phyloP scores from a whole-genome alignment of 106 monocot genomes.

The Posidonia australis region DNA sequence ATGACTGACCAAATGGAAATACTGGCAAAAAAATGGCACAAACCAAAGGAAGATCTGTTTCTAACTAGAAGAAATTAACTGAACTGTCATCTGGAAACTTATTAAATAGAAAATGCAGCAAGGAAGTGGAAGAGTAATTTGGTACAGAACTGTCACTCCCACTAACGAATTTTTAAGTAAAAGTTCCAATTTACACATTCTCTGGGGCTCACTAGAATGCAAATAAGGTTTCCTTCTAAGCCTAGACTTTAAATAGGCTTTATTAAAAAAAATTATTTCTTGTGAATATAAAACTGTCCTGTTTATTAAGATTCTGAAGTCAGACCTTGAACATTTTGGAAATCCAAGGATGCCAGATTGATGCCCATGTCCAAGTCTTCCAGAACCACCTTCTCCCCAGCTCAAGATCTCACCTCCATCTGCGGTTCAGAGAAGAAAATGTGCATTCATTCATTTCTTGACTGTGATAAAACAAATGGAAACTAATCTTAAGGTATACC shows the following conservation, averaged over 20 bases:
- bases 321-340: constrained; percentile 54
- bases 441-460: background rate
- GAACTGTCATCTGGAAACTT: too few species aligned
- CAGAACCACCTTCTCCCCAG: constrained; percentile 85
- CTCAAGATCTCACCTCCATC: constrained; percentile 74
- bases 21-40: too few species aligned
- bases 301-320: background rate
- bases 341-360: constrained; percentile 65
- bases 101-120: too few species aligned
- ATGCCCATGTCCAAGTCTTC: constrained; percentile 93
- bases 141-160: too few species aligned
- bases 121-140: too few species aligned
- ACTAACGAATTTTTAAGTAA: background rate
- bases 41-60: too few species aligned
- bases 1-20: too few species aligned
- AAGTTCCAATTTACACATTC: background rate
- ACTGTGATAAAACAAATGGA: background rate
- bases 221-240: too few species aligned
- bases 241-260: too few species aligned
- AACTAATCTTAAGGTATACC: background rate
- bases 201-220: background rate
- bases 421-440: constrained; percentile 3
- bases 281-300: background rate
- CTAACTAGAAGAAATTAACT: too few species aligned
- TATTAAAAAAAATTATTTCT: background rate